Conservation (phyloP, 2,329 filamentous ascomycete species). For the Curvularia hawaiiensis region DNA sequence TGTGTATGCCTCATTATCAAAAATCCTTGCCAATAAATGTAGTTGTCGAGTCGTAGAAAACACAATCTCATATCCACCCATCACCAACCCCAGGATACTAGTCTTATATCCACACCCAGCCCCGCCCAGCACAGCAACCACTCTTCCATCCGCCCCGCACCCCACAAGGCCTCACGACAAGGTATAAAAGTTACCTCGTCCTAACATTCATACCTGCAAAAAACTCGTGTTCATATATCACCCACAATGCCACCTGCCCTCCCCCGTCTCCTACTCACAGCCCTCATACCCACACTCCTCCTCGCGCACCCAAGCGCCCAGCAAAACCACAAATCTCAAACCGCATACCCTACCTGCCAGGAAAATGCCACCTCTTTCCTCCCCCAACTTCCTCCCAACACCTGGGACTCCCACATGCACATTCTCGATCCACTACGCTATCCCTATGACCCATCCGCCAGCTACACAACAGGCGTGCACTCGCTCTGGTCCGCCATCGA, state of each 20-base stretch:
- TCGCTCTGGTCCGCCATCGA: neutral
- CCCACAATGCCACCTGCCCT: neutral
- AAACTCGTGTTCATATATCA: no score
- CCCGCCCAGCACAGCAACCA: neutral
- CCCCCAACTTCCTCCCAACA: neutral
- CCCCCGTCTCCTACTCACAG: neutral
- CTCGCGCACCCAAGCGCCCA: neutral
- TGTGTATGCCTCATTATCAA: neutral
- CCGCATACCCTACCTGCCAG: neutral
- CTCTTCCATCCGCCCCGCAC: neutral
- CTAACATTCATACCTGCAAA: no score
- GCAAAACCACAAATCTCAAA: neutral
- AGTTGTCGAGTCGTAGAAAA: neutral
- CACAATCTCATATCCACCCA: neutral
- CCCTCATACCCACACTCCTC: neutral
- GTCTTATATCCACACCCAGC: neutral
- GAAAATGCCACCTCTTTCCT: neutral
- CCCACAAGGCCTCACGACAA: neutral
- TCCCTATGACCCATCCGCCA: neutral
- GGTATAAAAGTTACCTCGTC: no score
- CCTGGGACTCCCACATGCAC: conserved; percentile 3
- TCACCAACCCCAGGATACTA: neutral
- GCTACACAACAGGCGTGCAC: neutral
- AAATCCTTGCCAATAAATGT: no score
- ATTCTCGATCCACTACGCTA: neutral